Evolutionary conservation across 805 yeast genomes (phyloP).

Genomic region (Zygotorulaspora sp.): DNA sequence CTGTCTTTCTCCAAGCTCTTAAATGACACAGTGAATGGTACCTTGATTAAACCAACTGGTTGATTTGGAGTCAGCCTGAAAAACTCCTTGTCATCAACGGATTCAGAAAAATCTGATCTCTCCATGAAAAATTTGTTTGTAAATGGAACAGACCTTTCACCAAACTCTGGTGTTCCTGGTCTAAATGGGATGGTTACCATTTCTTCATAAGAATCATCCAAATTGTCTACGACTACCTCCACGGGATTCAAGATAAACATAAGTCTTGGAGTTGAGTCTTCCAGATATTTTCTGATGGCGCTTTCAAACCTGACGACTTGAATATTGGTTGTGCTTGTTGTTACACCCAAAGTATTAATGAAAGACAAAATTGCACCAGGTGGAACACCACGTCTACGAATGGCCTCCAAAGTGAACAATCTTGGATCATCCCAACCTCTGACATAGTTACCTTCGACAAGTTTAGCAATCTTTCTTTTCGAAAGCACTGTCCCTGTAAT

Average conservation of each 20-base stretch:
- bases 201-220: constrained; percentile 70
- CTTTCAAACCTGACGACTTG: constrained; percentile 87
- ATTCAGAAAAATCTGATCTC: constrained; percentile 77
- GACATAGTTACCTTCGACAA: constrained; percentile 75
- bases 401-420: constrained; percentile 87
- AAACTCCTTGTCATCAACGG: constrained; percentile 56
- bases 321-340: constrained; percentile 87
- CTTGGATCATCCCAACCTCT: constrained; percentile 99
- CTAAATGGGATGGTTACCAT: constrained; percentile 77
- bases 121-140: constrained; percentile 79
- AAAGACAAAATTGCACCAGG: constrained; percentile 95
- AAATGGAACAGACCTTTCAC: constrained; percentile 70
- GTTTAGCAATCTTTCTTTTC: constrained; percentile 90
- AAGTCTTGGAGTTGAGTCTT: constrained; percentile 86
- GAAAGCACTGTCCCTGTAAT: constrained; percentile 92
- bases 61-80: constrained; percentile 93
- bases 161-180: constrained; percentile 76
- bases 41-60: constrained; percentile 90
- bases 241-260: constrained; percentile 91
- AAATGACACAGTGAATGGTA: constrained; percentile 76
- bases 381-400: constrained; percentile 96
- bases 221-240: constrained; percentile 74
- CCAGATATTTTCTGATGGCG: constrained; percentile 81
- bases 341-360: constrained; percentile 93
- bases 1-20: constrained; percentile 54